phyloP scores from a whole-genome alignment of 139 green algal species.

The Eudorina sp. region DNA sequence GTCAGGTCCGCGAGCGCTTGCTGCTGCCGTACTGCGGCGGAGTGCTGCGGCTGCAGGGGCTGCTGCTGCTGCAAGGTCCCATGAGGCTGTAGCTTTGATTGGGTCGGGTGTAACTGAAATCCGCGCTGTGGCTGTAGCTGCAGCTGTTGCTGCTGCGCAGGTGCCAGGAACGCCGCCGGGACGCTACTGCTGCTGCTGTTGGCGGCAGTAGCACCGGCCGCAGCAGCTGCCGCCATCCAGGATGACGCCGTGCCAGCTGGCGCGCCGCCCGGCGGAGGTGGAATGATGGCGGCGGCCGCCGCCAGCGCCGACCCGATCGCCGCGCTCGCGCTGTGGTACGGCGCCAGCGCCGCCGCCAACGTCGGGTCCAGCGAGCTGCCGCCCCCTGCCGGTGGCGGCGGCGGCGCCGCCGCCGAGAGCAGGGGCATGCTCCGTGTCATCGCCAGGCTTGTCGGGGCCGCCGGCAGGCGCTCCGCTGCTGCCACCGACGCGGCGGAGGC shows the following conservation, averaged over 20 bases:
- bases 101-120: background rate
- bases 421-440: background rate
- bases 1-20: slow-evolving; percentile 15
- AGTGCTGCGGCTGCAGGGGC: background rate
- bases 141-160: slow-evolving; percentile 1
- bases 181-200: background rate
- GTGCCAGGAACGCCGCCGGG: background rate
- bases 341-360: slow-evolving; percentile 31
- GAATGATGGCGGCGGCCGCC: slow-evolving; percentile 16
- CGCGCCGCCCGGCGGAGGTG: background rate
- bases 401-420: background rate
- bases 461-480: background rate
- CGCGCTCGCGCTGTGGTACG: slow-evolving; percentile 32
- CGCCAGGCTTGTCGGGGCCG: background rate
- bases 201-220: background rate
- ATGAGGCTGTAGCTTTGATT: background rate
- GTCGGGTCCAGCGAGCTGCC: background rate
- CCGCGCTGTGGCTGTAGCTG: background rate
- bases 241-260: background rate
- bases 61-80: background rate
- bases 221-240: background rate
- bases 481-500: background rate
- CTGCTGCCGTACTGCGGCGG: background rate
- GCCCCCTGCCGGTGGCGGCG: background rate
- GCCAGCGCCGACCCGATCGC: slow-evolving; percentile 42